Evolutionary conservation across 495 filamentous ascomycete genomes (phyloP).

Genomic region (Amorphotheca resinae): DNA sequence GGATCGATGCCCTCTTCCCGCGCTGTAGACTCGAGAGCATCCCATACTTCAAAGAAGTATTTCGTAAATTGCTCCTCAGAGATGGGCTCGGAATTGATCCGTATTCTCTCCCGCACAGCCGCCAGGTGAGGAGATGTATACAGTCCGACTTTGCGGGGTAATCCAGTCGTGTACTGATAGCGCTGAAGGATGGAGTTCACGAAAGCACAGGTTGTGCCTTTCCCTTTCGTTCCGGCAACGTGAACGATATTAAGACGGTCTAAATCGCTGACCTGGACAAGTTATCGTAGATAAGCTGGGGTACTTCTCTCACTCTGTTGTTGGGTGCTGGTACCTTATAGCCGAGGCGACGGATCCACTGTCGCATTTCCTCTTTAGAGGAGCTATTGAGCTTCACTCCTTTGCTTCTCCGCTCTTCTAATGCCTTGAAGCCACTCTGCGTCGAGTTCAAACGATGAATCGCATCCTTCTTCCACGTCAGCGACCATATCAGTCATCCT

Average conservation of each 20-base stretch:
- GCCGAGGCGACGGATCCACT: too few relatives aligned
- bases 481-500: too few relatives aligned
- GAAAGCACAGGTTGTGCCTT: constrained; percentile 71
- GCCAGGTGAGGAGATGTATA: constrained; percentile 82
- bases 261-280: too few relatives aligned
- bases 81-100: constrained; percentile 64
- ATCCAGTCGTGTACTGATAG: constrained; percentile 22
- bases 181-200: constrained; percentile 37
- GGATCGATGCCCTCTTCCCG: constrained; percentile 42
- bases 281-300: too few relatives aligned
- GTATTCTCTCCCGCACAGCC: constrained; percentile 74
- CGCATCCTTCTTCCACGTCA: too few relatives aligned
- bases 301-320: too few relatives aligned
- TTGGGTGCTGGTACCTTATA: too few relatives aligned
- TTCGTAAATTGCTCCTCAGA: constrained; percentile 66
- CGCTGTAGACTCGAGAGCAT: constrained; percentile 47
- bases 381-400: too few relatives aligned
- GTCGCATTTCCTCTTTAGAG: too few relatives aligned
- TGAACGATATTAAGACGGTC: constrained; percentile 68
- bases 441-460: too few relatives aligned
- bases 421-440: too few relatives aligned
- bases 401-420: too few relatives aligned
- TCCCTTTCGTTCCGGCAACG: constrained; percentile 86
- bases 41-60: constrained; percentile 86
- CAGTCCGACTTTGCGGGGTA: constrained; percentile 57